Percentiles rank a stretch among this genome's conserved stretches.
These are phyloP conservation scores for Chenopodium formosanum DNA, from an alignment of 148 eudicot genomes.

Conservation along the genomic window DNA sequence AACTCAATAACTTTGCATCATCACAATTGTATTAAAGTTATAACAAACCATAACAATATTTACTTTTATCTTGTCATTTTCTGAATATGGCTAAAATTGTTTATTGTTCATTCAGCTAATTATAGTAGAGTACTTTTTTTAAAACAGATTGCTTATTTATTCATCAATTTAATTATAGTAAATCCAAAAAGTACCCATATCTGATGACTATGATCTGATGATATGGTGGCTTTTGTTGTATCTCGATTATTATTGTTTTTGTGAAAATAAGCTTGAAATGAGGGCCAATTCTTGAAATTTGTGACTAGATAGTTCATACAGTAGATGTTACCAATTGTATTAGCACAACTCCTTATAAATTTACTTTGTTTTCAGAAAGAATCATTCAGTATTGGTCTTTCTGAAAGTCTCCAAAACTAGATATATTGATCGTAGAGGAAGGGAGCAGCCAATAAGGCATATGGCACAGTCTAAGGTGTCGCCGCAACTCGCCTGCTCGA, in stretches of 20 bases:
- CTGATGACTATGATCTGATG: not conserved
- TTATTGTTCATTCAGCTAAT: no score
- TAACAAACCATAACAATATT: no score
- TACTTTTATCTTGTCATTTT: no score
- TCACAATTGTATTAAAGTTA: no score
- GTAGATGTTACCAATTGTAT: not conserved
- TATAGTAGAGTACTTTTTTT: no score
- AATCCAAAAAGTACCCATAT: not conserved
- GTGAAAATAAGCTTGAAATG: slow-evolving; percentile 12
- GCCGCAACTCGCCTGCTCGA: not conserved
- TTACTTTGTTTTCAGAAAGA: not conserved
- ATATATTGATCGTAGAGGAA: not conserved
- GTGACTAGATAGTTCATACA: not conserved
- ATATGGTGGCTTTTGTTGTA: no score
- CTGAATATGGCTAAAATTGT: no score
- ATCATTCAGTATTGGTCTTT: not conserved
- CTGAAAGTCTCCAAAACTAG: not conserved
- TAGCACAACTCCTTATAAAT: not conserved
- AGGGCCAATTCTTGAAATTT: slow-evolving; percentile 21
- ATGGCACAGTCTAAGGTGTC: slow-evolving; percentile 8
- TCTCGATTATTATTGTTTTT: not conserved
- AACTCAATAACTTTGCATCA: no score
- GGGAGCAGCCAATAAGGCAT: not conserved
- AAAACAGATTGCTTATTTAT: not conserved
- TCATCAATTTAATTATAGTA: no score